Percentiles rank a stretch among this genome's conserved stretches.
These are phyloP conservation scores for Heimioporus sp. DNA, from an alignment of 768 basidiomycete species.

Conservation along the genomic window DNA sequence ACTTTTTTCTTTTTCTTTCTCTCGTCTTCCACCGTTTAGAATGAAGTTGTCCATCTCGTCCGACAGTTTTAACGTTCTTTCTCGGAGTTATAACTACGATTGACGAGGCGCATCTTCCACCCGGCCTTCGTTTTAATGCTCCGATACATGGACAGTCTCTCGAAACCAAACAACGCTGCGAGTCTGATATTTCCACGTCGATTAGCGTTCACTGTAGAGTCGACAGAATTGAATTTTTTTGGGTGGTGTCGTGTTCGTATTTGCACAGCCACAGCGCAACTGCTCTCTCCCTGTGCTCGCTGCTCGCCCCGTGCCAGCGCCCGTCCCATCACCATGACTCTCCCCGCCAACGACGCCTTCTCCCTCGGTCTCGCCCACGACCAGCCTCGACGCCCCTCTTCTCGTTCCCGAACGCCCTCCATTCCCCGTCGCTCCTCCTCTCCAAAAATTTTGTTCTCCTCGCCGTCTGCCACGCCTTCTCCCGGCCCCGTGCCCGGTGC, in stretches of 20 bases:
- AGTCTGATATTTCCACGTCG: conserved; percentile 12
- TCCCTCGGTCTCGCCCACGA: conserved; percentile 36
- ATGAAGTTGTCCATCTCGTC: no score
- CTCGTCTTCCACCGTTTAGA: no score
- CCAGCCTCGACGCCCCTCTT: conserved; percentile 29
- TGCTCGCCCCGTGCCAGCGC: no score
- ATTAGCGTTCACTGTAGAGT: conserved; percentile 34
- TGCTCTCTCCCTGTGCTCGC: background rate
- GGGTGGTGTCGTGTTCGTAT: background rate
- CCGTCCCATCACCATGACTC: no score
- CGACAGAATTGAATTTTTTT: no score
- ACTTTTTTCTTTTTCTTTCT: no score
- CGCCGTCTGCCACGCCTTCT: conserved; percentile 23
- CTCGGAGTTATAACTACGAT: conserved; percentile 89
- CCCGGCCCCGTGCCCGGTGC: conserved; percentile 14
- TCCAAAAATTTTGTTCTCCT: conserved; percentile 43
- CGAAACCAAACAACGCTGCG: conserved; percentile 61
- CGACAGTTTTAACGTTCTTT: background rate
- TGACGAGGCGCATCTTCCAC: conserved; percentile 57
- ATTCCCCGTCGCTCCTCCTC: conserved; percentile 45
- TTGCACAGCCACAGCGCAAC: conserved; percentile 16
- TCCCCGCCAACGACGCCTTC: conserved; percentile 37
- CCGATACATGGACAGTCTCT: conserved; percentile 63
- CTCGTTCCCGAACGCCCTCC: conserved; percentile 22
- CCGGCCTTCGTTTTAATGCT: conserved; percentile 81